Evolutionary conservation across 495 filamentous ascomycete species (phyloP).

Genomic region (Cercophora scortea): DNA sequence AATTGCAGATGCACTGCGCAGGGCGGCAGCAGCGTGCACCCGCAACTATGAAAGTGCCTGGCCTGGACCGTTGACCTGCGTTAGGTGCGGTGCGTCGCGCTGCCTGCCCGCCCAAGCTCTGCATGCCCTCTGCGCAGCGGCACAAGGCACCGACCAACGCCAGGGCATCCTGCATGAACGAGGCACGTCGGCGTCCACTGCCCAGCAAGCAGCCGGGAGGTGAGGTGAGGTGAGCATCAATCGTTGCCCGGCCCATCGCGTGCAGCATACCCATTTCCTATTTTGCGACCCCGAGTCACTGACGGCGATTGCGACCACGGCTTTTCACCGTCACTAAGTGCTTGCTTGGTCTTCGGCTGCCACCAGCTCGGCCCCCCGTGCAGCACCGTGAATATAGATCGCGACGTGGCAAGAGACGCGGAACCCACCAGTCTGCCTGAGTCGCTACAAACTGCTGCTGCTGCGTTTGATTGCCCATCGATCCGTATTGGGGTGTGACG

Average conservation of each 20-base stretch:
- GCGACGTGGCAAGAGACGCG: conserved; percentile 14
- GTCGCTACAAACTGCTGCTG: not conserved
- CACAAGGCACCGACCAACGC: not conserved
- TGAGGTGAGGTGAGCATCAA: conserved; percentile 7
- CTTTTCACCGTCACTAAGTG: not conserved
- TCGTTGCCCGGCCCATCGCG: conserved; percentile 2
- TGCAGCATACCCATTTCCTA: not conserved
- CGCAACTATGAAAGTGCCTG: no score
- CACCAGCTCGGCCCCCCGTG: not conserved
- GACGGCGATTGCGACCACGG: no score
- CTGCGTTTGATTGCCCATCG: not conserved
- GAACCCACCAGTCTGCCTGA: not conserved
- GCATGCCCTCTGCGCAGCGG: not conserved
- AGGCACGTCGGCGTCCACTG: conserved; percentile 8
- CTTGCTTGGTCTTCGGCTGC: not conserved
- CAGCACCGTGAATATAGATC: conserved; percentile 2
- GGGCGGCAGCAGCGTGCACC: no score
- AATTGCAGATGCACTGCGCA: not conserved
- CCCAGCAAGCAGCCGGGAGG: not conserved
- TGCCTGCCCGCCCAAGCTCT: not conserved
- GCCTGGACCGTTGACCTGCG: no score
- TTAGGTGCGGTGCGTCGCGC: no score
- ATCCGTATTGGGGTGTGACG: not conserved
- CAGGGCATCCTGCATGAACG: conserved; percentile 18
- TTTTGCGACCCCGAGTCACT: not conserved